phyloP scores from a whole-genome alignment of 2,329 filamentous ascomycete genomes.

The Ophiocordyceps robertsii region DNA sequence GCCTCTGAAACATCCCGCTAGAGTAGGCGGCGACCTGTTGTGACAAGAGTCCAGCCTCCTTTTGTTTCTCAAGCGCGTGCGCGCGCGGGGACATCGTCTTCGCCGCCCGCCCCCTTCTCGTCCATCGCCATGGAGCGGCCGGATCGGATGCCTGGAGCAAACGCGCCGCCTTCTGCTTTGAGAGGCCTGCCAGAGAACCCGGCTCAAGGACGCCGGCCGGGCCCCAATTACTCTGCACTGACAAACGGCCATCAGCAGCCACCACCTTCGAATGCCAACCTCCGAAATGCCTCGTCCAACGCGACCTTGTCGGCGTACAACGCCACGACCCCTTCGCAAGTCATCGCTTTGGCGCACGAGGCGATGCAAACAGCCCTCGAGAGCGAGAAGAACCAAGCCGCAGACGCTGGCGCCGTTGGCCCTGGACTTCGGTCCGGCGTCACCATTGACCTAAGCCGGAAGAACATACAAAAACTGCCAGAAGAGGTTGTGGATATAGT shows the following conservation, averaged over 20 bases:
- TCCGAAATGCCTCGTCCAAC: constrained; percentile 32
- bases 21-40: constrained; percentile 5
- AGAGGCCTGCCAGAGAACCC: constrained; percentile 28
- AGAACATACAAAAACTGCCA: constrained; percentile 56
- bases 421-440: constrained; percentile 54
- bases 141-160: constrained; percentile 16
- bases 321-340: constrained; percentile 46
- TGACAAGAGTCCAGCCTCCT: constrained; percentile 7
- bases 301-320: constrained; percentile 34
- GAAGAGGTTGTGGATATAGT: constrained; percentile 65
- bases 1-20: constrained; percentile 16
- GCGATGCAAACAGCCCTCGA: constrained; percentile 54
- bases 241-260: constrained; percentile 25
- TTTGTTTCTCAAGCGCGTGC: constrained; percentile 2
- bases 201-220: constrained; percentile 22
- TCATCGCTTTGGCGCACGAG: constrained; percentile 51
- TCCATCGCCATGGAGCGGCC: constrained; percentile 19
- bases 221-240: constrained; percentile 23
- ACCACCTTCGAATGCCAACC: constrained; percentile 30
- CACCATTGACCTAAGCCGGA: constrained; percentile 66
- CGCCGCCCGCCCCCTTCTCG: constrained; percentile 5
- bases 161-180: constrained; percentile 12
- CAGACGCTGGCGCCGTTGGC: constrained; percentile 44
- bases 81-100: neutral
- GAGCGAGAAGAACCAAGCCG: constrained; percentile 52